Evolutionary conservation across 257 asterid species (phyloP), one percentile per base, ranked within the genome.

Genomic region (Solanum ossicruentum): DNA sequence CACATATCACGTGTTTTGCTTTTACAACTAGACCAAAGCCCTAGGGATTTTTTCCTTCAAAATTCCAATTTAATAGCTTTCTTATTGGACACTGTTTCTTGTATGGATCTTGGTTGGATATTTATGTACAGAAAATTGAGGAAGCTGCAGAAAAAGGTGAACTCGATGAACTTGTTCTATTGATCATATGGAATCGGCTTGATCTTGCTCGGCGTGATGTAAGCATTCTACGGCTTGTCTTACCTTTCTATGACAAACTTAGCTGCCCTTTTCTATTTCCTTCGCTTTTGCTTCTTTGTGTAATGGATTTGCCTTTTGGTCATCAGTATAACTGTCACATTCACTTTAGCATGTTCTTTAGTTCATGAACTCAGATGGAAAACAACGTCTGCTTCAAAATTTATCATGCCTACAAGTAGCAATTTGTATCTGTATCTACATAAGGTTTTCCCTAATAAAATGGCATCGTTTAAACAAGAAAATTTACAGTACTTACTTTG

Each of bases 131-230:
- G 99, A 96, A 92, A 93, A 95, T 96, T 84, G 96, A 92, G 92
- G 98, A 95, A 90, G 97, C 99, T 84, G 98, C 97, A 78, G 98
- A 93, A 91, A 96, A 87, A 91, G 99, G 97, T 60, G 98, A 96
- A 88, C 93, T 96, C 61, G 88, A 73, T 85, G 98, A 95, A 86
- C 92, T 96, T 82, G 93, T 96, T 87, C 88, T 96, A n/a, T 85
- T 95, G 94, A 92, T 96, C 86, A 91, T 96, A 90, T 91, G 96
- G 97, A 95, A 90, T 88, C 98, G 98, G 58, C 98, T 96, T 73
- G 98, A 96, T 91, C 97, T 96, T 52, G 99, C 99, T 82, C 89
- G 97, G 47, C 98, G 96, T 77, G 99, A 96, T 94, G 99, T 96
- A 89, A 89, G 97, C 91, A 70, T 81, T 81, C 55, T 56, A 70